These are phyloP conservation scores for Drosera spatulata DNA, from an alignment of 179 eudicot species.

Conservation along the genomic window DNA sequence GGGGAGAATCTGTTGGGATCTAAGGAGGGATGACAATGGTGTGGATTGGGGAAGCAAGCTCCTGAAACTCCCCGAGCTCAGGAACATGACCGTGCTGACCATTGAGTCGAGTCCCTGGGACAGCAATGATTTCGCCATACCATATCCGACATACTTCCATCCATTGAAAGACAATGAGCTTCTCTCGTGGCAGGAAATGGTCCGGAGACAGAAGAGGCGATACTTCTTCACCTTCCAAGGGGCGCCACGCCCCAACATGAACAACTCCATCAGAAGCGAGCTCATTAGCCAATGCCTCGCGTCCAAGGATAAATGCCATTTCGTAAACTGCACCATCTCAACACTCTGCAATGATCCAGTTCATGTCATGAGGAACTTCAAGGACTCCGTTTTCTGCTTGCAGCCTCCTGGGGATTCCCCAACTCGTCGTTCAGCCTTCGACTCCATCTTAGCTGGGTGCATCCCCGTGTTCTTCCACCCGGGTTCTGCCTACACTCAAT, in stretches of 20 bases:
- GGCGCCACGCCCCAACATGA: slow-evolving; percentile 22
- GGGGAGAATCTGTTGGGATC: slow-evolving; percentile 47
- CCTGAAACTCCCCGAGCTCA: slow-evolving; percentile 11
- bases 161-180: slow-evolving; percentile 19
- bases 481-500: slow-evolving; percentile 36
- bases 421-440: slow-evolving; percentile 40
- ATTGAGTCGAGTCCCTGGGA: slow-evolving; percentile 19
- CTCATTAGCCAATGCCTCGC: slow-evolving; percentile 22
- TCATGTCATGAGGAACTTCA: slow-evolving; percentile 12
- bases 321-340: slow-evolving; percentile 10
- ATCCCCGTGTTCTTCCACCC: slow-evolving; percentile 49
- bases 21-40: slow-evolving; percentile 36
- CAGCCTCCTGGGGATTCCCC: slow-evolving; percentile 41
- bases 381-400: slow-evolving; percentile 24
- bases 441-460: slow-evolving; percentile 15
- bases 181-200: slow-evolving; percentile 17
- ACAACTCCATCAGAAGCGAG: slow-evolving; percentile 16
- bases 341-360: slow-evolving; percentile 10
- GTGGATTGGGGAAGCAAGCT: slow-evolving; percentile 31
- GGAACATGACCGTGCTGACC: slow-evolving; percentile 17
- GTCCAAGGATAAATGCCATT: slow-evolving; percentile 7
- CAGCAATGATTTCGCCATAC: slow-evolving; percentile 22
- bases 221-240: slow-evolving; percentile 31
- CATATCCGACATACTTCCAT: slow-evolving; percentile 36
- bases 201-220: slow-evolving; percentile 11